Percentiles rank a stretch among this genome's conserved stretches.
Conservation (phyloP, 495 filamentous ascomycete genomes). For the Penicillium manginii region DNA sequence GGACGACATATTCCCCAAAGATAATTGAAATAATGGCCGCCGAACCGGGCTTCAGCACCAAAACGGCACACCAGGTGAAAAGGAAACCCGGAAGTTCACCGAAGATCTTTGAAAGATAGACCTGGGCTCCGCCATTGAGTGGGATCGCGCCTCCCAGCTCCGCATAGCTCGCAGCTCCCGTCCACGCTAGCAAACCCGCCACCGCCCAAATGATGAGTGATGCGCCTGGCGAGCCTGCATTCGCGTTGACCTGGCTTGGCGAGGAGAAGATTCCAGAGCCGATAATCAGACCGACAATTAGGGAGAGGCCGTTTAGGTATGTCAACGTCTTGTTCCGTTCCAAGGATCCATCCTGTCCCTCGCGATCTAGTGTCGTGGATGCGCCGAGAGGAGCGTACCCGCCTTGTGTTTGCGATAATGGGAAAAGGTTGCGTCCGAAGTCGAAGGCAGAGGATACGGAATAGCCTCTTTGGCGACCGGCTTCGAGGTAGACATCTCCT, state of each 20-base stretch:
- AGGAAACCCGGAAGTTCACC: conserved; percentile 90
- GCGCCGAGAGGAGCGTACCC: conserved; percentile 84
- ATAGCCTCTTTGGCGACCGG: conserved; percentile 61
- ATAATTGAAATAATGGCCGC: conserved; percentile 96
- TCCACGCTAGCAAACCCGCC: conserved; percentile 92
- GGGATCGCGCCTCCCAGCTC: conserved; percentile 96
- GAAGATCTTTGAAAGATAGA: conserved; percentile 94
- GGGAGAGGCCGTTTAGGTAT: conserved; percentile 87
- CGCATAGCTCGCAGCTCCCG: conserved; percentile 92
- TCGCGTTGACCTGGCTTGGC: conserved; percentile 89
- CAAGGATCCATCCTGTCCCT: conserved; percentile 60
- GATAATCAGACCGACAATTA: conserved; percentile 92
- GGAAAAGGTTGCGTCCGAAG: conserved; percentile 88
- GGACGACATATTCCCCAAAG: conserved; percentile 94
- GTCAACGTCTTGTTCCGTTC: conserved; percentile 96
- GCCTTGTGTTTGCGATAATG: conserved; percentile 80
- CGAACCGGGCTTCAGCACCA: conserved; percentile 90
- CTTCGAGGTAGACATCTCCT: conserved; percentile 44
- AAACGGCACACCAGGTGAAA: conserved; percentile 94
- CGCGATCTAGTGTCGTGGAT: conserved; percentile 56
- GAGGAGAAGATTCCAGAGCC: conserved; percentile 98
- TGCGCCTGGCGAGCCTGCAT: conserved; percentile 91
- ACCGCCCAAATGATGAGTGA: conserved; percentile 88
- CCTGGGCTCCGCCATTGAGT: conserved; percentile 89
- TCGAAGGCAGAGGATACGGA: conserved; percentile 93